Conservation (phyloP, 257 asterid species). For the Jasminum sambac region DNA sequence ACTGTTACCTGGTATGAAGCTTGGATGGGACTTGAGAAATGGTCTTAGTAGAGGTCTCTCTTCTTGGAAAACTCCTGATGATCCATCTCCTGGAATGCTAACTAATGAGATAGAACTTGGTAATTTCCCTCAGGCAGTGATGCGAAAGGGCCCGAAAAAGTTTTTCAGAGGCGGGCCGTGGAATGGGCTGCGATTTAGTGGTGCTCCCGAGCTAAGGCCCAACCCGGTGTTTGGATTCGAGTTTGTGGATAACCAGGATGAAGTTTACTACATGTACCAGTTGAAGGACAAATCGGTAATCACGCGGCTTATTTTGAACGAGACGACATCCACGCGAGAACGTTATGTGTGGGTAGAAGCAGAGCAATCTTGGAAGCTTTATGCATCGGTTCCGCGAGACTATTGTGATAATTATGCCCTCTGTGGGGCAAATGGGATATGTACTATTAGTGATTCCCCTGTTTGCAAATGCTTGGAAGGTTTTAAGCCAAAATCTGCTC, state of each 20-base stretch:
- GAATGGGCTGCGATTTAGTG: conserved; percentile 1
- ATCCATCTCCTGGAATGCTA: conserved; percentile 4
- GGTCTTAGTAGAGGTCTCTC: neutral
- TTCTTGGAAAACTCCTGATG: conserved; percentile 2
- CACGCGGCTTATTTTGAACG: neutral
- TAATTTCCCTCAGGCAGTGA: neutral
- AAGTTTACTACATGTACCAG: conserved; percentile 2
- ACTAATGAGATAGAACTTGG: neutral
- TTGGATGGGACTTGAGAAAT: conserved; percentile 9
- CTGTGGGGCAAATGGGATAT: neutral
- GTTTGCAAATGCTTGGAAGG: neutral
- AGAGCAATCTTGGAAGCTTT: conserved; percentile 2
- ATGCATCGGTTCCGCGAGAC: neutral
- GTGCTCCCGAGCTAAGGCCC: conserved; percentile 1
- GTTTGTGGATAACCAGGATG: neutral
- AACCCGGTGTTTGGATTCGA: neutral
- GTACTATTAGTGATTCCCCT: neutral
- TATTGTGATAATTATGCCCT: neutral
- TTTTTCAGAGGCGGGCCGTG: neutral
- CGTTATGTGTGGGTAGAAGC: conserved; percentile 4
- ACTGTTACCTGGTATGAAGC: neutral
- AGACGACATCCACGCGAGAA: neutral
- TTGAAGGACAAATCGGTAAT: neutral
- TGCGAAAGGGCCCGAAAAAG: neutral
- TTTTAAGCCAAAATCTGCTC: neutral